Percentiles rank a stretch among this genome's conserved stretches.
phyloP scores from a whole-genome alignment of 1,139 yeast genomes.

The Pneumocystis carinii region DNA sequence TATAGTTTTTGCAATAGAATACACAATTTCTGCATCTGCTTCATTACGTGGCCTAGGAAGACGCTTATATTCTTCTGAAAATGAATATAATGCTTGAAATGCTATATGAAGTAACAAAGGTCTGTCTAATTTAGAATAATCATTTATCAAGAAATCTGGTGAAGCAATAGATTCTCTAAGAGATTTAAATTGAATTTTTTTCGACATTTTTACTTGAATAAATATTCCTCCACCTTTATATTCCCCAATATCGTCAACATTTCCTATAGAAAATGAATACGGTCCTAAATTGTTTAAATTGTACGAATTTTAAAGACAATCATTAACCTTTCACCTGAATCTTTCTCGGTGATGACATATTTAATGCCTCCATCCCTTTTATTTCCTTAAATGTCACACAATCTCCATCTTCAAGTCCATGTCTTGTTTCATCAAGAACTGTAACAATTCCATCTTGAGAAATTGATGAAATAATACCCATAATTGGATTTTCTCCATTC shows the following conservation, averaged over 20 bases:
- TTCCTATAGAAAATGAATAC: constrained; percentile 64
- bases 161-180: constrained; percentile 45
- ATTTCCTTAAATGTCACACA: constrained; percentile 80
- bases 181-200: constrained; percentile 44
- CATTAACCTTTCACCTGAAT: constrained; percentile 44
- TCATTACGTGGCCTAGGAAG: constrained; percentile 67
- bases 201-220: constrained; percentile 82
- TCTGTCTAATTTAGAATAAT: constrained; percentile 86
- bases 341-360: constrained; percentile 38
- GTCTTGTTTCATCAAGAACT: constrained; percentile 81
- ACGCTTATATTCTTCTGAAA: constrained; percentile 41
- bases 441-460: constrained; percentile 85
- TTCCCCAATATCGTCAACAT: constrained; percentile 29
- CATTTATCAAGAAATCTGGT: constrained; percentile 76
- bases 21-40: constrained; percentile 57
- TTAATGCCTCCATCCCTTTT: constrained; percentile 48
- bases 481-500: constrained; percentile 81
- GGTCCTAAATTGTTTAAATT: constrained; percentile 41
- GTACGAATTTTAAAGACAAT: not conserved
- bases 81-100: constrained; percentile 75
- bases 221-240: constrained; percentile 78
- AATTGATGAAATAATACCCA: constrained; percentile 63
- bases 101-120: constrained; percentile 83
- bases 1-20: constrained; percentile 46
- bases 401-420: constrained; percentile 85